Evolutionary conservation across 192 early-diverging fungal genomes (phyloP).

Genomic region (Entophlyctis helioformis): DNA sequence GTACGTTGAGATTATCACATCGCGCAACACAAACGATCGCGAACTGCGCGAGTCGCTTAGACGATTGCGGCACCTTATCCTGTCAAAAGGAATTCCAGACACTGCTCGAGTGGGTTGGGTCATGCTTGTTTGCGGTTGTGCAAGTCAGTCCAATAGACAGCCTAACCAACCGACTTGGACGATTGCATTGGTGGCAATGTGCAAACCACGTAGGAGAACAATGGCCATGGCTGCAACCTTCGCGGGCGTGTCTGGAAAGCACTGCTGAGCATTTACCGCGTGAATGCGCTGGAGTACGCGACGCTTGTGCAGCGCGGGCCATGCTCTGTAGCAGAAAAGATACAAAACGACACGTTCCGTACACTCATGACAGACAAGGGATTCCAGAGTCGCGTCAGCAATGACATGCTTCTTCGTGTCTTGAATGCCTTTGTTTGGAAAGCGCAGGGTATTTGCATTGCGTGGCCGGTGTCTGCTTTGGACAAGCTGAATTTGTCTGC

Average conservation of each 20-base stretch:
- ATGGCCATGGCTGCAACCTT: slow-evolving; percentile 22
- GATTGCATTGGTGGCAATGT: background rate
- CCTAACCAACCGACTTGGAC: background rate
- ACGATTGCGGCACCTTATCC: slow-evolving; percentile 39
- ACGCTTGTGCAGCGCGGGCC: slow-evolving; percentile 56
- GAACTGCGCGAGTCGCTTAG: slow-evolving; percentile 41
- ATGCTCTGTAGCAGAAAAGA: slow-evolving; percentile 63
- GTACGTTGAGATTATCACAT: slow-evolving; percentile 34
- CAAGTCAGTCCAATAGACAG: background rate
- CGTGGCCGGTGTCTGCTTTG: background rate
- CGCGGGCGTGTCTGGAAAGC: slow-evolving; percentile 62
- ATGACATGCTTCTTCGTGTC: slow-evolving; percentile 62
- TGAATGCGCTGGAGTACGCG: slow-evolving; percentile 63
- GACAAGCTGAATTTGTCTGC: background rate
- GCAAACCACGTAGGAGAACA: no score
- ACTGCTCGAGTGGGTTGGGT: slow-evolving; percentile 15
- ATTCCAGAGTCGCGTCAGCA: slow-evolving; percentile 58
- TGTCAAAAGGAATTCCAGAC: slow-evolving; percentile 49
- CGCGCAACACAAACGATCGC: slow-evolving; percentile 38
- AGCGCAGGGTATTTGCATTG: slow-evolving; percentile 46
- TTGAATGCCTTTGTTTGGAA: slow-evolving; percentile 83
- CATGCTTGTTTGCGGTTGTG: background rate
- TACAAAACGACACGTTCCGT: slow-evolving; percentile 83
- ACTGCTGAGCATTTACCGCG: slow-evolving; percentile 56
- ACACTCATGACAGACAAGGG: slow-evolving; percentile 69